phyloP scores from a whole-genome alignment of 2,329 filamentous ascomycete genomes.

The Didymella pomorum region DNA sequence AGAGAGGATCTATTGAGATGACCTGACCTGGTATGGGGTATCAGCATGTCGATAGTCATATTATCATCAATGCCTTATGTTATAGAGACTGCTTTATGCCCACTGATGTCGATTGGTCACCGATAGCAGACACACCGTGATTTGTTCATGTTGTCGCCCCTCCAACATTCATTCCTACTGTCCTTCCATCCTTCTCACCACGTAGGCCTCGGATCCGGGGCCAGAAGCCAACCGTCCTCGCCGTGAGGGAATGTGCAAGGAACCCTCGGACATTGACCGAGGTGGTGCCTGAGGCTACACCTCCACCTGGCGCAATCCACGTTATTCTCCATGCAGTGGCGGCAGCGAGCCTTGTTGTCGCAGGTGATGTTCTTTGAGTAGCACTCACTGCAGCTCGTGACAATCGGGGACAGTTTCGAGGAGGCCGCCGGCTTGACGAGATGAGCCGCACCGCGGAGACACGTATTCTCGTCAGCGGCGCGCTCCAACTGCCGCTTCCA shows the following conservation, averaged over 20 bases:
- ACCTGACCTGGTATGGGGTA: neutral
- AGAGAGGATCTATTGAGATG: neutral
- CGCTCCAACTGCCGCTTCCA: conserved; percentile 1
- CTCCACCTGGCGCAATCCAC: conserved; percentile 39
- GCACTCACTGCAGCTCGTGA: conserved; percentile 42
- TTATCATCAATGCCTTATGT: too few relatives aligned
- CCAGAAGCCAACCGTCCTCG: conserved; percentile 9
- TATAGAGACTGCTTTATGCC: too few relatives aligned
- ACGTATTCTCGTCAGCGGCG: conserved; percentile 22
- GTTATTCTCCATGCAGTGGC: conserved; percentile 31
- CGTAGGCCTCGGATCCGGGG: neutral
- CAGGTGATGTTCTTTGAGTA: conserved; percentile 37
- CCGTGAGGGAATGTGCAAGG: conserved; percentile 37
- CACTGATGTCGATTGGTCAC: too few relatives aligned
- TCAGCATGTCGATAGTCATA: neutral
- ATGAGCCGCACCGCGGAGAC: conserved; percentile 38
- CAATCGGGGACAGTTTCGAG: conserved; percentile 30
- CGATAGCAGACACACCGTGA: too few relatives aligned
- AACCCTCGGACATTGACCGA: conserved; percentile 31
- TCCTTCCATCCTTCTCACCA: conserved; percentile 4
- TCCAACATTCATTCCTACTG: too few relatives aligned
- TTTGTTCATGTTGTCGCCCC: too few relatives aligned
- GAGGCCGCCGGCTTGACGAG: conserved; percentile 29
- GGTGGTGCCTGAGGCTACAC: conserved; percentile 37
- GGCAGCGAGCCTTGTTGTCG: conserved; percentile 34